Evolutionary conservation across 495 filamentous ascomycete species (phyloP), one percentile per base, ranked within the genome.

Genomic region (Aspergillus mulundensis): DNA sequence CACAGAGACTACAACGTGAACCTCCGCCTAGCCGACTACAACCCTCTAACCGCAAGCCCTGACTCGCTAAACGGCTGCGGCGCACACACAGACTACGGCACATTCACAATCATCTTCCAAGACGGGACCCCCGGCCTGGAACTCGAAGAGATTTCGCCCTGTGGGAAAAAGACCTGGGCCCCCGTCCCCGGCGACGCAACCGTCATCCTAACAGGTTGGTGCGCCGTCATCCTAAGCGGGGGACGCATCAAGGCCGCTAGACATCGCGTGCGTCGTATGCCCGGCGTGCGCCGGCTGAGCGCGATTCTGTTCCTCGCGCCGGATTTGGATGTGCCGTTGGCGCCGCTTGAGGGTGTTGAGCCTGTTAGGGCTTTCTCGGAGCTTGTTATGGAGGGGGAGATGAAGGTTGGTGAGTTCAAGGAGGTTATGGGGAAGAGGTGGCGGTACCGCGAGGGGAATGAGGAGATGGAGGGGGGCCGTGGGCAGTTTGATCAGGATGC

Each of bases 61-160:
- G 20, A 28, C 4, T 14, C 8, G 19, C 19, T 24, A 20, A 46
- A 46, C 15, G 43, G 43, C 8, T 46, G 43, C 24, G 45, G 45
- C 24, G 51, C 51, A 1, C 51, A 54, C 16, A 34, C 51, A 7
- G 51, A 54, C 24, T 54, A 34, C 41, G 51, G 51, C 7, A 45
- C 39, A 7, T 28, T 54, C 18, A 54, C 25, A 1, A 20, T 54
- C 16, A 21, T 54, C 3, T 54, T 54, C 40, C 51, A 45, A 23
- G 51, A 54, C 20, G 40, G 30, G 39, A 43, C 42, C 0, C n/a
- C 21, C 3, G 51, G 51, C 1, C 16, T 54, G 1, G 51, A 54
- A n/a, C 21, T 54, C 18, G 50, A 53, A 20, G 50, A 42, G 5
- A 47, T 32, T 28, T 28, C 25, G 25, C 8, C 25, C 4, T 28